A percentile compares a stretch with the other conserved stretches of the same genome.
Conservation (phyloP, 2,329 filamentous ascomycete species). For the Chrysoporthe austroafricana region DNA sequence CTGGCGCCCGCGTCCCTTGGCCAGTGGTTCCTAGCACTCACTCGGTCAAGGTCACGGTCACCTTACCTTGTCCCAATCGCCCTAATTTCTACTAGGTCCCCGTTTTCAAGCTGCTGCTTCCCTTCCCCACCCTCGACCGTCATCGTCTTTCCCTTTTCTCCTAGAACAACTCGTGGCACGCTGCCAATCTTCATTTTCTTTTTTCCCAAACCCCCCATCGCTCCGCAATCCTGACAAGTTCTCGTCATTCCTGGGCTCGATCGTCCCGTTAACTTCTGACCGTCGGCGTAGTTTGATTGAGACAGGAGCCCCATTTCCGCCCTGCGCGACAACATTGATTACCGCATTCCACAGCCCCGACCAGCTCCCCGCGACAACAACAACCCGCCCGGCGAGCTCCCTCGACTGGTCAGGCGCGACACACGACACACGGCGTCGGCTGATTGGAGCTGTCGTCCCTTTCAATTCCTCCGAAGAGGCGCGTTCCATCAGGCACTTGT, state of each 20-base stretch:
- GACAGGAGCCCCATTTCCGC: slow-evolving; percentile 11
- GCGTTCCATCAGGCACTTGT: neutral
- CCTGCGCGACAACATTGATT: slow-evolving; percentile 22
- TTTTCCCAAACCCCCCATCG: slow-evolving; percentile 10
- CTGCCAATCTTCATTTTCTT: slow-evolving; percentile 25
- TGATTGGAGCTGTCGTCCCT: neutral
- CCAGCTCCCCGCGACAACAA: slow-evolving; percentile 9
- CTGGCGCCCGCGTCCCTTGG: slow-evolving; percentile 16
- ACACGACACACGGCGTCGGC: neutral
- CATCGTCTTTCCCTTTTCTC: slow-evolving; percentile 15
- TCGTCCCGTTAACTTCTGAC: slow-evolving; percentile 19
- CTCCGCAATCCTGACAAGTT: slow-evolving; percentile 2
- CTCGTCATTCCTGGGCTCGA: slow-evolving; percentile 12
- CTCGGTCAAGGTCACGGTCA: slow-evolving; percentile 22
- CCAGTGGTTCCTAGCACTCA: slow-evolving; percentile 21
- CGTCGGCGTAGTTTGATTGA: slow-evolving; percentile 24
- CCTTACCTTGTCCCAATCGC: slow-evolving; percentile 23
- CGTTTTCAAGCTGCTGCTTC: slow-evolving; percentile 21
- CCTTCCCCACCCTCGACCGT: slow-evolving; percentile 23
- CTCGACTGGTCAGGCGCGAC: slow-evolving; percentile 13
- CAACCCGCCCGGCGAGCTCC: slow-evolving; percentile 17
- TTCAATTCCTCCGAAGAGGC: neutral
- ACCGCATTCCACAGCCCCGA: slow-evolving; percentile 20
- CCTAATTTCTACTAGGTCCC: slow-evolving; percentile 20
- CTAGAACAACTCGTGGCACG: slow-evolving; percentile 20